These are phyloP conservation scores for Mycena kentingensis DNA, from an alignment of 768 basidiomycete genomes.

Conservation along the genomic window DNA sequence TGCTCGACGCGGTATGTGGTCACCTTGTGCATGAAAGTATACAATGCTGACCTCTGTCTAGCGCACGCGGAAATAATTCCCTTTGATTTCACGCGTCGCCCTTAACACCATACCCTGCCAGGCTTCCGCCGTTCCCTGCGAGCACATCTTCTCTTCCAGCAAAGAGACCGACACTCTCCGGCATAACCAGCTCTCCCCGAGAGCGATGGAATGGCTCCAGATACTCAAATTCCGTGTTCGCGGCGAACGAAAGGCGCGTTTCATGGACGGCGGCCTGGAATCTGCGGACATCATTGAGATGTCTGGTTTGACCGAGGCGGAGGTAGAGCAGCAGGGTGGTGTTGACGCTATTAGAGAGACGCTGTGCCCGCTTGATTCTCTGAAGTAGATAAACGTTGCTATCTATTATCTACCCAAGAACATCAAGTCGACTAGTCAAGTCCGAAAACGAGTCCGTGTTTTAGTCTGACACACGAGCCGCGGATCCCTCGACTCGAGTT, in stretches of 20 bases:
- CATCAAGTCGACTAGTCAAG: background rate
- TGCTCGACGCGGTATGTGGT: no score
- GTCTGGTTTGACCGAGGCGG: background rate
- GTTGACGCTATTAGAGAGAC: background rate
- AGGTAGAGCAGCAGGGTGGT: background rate
- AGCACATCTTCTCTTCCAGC: slow-evolving; percentile 25
- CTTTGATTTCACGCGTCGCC: slow-evolving; percentile 13
- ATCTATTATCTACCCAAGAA: background rate
- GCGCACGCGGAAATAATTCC: background rate
- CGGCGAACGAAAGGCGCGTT: slow-evolving; percentile 14
- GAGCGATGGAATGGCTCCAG: slow-evolving; percentile 23
- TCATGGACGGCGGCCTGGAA: slow-evolving; percentile 6
- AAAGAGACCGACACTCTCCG: slow-evolving; percentile 13
- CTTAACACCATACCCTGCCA: slow-evolving; percentile 24
- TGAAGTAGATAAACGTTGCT: background rate
- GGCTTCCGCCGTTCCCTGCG: slow-evolving; percentile 26
- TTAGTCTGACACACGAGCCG: background rate
- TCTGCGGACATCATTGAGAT: background rate
- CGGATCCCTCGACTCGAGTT: no score
- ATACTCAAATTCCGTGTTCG: slow-evolving; percentile 24
- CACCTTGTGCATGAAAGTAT: no score
- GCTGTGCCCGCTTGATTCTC: background rate
- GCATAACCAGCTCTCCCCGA: slow-evolving; percentile 1
- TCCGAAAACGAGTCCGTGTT: background rate
- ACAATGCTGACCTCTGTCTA: background rate